These are phyloP conservation scores for Ganoderma leucocontextum DNA, from an alignment of 1,284 basidiomycete species.

Conservation along the genomic window DNA sequence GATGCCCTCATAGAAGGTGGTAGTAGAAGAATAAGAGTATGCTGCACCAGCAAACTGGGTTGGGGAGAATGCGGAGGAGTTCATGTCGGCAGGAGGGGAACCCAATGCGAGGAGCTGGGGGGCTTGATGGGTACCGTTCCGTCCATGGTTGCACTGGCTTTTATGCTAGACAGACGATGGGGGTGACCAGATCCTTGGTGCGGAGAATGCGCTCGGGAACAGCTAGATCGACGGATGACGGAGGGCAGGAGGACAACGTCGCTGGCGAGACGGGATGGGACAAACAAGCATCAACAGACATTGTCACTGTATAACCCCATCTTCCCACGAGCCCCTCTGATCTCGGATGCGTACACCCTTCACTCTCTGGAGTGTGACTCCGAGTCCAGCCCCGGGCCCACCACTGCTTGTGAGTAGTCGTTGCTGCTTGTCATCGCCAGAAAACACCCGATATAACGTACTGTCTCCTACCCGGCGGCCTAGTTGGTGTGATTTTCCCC, in stretches of 20 bases:
- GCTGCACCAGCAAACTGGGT: background rate
- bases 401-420: too few species aligned
- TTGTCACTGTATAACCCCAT: background rate
- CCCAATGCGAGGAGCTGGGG: background rate
- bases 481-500: too few species aligned
- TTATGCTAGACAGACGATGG: background rate
- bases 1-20: background rate
- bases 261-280: background rate
- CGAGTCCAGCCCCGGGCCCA: too few species aligned
- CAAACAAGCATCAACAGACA: background rate
- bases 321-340: background rate
- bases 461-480: too few species aligned
- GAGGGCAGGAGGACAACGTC: background rate
- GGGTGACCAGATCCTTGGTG: background rate
- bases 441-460: too few species aligned
- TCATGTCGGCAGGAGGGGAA: background rate
- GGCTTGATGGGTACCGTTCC: background rate
- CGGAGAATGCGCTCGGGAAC: background rate
- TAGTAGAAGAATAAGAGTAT: background rate
- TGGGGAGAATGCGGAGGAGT: background rate
- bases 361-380: slow-evolving; percentile 30
- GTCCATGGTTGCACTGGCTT: background rate
- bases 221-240: background rate
- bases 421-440: too few species aligned
- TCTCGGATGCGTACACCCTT: slow-evolving; percentile 29